Conservation (phyloP, 2,329 filamentous ascomycete species). For the Xylariaceae sp. region DNA sequence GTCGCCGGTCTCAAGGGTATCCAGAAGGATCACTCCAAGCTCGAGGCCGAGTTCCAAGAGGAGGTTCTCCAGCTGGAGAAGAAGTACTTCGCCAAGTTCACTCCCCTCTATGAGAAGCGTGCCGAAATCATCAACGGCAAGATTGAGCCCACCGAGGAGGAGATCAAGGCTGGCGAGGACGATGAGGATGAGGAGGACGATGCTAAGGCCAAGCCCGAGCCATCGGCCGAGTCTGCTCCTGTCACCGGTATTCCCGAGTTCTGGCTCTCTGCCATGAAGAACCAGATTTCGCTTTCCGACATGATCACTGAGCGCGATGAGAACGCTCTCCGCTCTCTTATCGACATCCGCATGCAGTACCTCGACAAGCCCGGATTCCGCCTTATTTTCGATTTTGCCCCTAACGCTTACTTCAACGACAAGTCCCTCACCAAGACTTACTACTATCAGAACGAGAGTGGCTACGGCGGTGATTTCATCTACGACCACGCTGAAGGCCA, state of each 20-base stretch:
- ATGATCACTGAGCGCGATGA: conserved; percentile 99
- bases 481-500: conserved; percentile 98
- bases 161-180: conserved; percentile 81
- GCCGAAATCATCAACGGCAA: conserved; percentile 85
- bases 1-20: conserved; percentile 95
- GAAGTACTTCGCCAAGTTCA: conserved; percentile 99
- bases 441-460: conserved; percentile 97
- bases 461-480: conserved; percentile 98
- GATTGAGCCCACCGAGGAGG: conserved; percentile 77
- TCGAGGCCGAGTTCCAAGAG: conserved; percentile 97
- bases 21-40: conserved; percentile 97
- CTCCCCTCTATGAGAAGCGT: conserved; percentile 93
- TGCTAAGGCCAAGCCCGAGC: conserved; percentile 48
- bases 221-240: conserved; percentile 46
- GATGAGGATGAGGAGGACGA: conserved; percentile 64
- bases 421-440: conserved; percentile 97
- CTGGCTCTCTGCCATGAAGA: conserved; percentile 99
- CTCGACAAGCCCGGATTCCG: conserved; percentile 97
- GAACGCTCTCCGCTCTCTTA: conserved; percentile 81
- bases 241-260: conserved; percentile 92
- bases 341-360: conserved; percentile 98
- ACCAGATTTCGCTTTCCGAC: conserved; percentile 92
- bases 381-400: conserved; percentile 91
- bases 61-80: conserved; percentile 98
- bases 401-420: conserved; percentile 97